Base-by-base conservation (phyloP, 345 rosid species). In the Melaleuca alternifolia region DNA sequence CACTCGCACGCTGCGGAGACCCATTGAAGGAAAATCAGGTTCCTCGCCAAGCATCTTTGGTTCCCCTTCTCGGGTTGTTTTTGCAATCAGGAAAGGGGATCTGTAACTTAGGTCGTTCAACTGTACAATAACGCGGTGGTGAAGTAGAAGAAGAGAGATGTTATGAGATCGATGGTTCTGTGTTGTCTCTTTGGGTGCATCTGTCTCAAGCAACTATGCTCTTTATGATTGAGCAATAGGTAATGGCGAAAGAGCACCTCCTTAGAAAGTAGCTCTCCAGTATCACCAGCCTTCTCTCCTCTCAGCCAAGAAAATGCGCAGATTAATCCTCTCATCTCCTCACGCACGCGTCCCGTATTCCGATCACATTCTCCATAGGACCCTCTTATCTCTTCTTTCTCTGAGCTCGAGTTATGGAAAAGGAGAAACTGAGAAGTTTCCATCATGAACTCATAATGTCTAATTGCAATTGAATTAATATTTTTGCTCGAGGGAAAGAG, bases 1-100 rank as follows among this genome's bases (percentile, higher is more conserved):
- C 99, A 87, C 82, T 84, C 87, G 33, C 82, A 79, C 24, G 56
- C 87, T 15, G 87, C 53, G 23, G 86, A 87, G 59, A 83, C 48
- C 48, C 56, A 15, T 6, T 52, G 85, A 52, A 5, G 85, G 24
- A 52, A 83, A 30, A 12, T 33, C 85, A 24, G 59, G 46, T 33
- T 71, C 79, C 79, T 33, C 48, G 24, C 11, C 6, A 71, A 71
- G 24, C 48, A 18, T 71, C 79, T 71, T 21, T 18, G 24, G 26
- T 71, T 18, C 48, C 79, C 26, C 26, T 37, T 37, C 48, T 71
- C 2, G 24, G 48, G 26, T 4, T 37, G 48, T 37, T 71, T 71
- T 5, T 9, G 14, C 77, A 33, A 33, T 71, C 48, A 33, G 48
- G 79, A 18, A 41, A 41, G 7, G 7, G 7, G 3, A 33, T 2